Evolutionary conservation across 208 protist genomes (phyloP), one percentile per base, ranked within the genome.

Genomic region (Crithidia thermophila): DNA sequence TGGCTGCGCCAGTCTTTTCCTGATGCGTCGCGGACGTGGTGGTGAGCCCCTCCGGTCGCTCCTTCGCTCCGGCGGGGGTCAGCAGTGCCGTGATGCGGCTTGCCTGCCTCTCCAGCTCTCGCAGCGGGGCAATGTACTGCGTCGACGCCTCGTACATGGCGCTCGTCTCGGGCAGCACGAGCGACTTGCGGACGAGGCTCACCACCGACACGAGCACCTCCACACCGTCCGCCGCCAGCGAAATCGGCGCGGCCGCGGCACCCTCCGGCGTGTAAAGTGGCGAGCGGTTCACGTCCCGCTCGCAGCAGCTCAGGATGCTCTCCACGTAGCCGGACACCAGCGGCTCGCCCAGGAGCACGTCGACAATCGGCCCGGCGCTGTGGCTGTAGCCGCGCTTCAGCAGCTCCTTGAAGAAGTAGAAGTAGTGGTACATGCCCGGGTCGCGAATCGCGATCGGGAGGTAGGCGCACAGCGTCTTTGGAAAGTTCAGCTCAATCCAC

Each of bases 331-430:
- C 36, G 0, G 67, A 65, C 13, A 86, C 55, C 11, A 83, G 62
- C n/a, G 78, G 65, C 53, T 82, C 71, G 1, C 64, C 42, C 4
- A 93, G 70, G n/a, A 93, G 55, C 11, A 79, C 77, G 50, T 93
- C 87, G 14, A 85, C 82, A 8, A 93, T 45, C 1, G 87, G 87
- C 1, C 87, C 87, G 28, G 87, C 81, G 51, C 75, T 83, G 67
- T 90, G 81, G 57, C 79, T 88, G 61, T 82, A 83, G 14, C 87
- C 87, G 52, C 79, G 84, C 52, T 88, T 88, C 40, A 93, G 56
- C 42, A 93, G 36, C 61, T 88, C 87, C 42, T 81, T 77, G 25
- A 84, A 71, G 47, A 93, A 86, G 67, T 85, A 82, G 53, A 90
- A 93, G 73, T 88, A 90, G 49, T 82, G 73, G 56, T 90, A 79